Conservation (phyloP, 306 rosid species). For the Glycine tomentella region DNA sequence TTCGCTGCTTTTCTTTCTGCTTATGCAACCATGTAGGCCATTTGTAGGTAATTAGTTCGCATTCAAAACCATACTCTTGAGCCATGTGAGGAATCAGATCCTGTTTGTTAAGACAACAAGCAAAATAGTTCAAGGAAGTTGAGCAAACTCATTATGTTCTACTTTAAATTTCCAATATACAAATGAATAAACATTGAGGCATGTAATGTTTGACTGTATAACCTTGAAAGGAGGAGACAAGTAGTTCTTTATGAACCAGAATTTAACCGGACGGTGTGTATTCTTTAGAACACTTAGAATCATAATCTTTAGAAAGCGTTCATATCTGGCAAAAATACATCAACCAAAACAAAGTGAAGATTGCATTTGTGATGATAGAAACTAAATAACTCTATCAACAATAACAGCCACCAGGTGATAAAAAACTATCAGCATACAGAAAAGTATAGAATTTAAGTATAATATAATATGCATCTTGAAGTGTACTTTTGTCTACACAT, state of each 20-base stretch:
- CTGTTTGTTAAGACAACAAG: constrained; percentile 53
- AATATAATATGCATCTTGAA: constrained; percentile 4
- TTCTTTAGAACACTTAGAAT: constrained; percentile 93
- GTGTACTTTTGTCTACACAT: neutral
- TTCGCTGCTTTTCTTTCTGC: constrained; percentile 97
- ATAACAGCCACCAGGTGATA: neutral
- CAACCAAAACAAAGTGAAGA: constrained; percentile 40
- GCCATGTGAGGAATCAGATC: constrained; percentile 97
- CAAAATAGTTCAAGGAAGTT: constrained; percentile 42
- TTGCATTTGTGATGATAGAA: constrained; percentile 17
- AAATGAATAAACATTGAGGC: constrained; percentile 28
- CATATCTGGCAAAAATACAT: constrained; percentile 72
- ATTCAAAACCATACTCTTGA: constrained; percentile 87
- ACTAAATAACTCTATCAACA: constrained; percentile 8
- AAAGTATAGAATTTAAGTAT: neutral
- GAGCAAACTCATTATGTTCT: constrained; percentile 24
- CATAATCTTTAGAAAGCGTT: constrained; percentile 96
- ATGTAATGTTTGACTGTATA: constrained; percentile 27
- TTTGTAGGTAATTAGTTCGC: constrained; percentile 90
- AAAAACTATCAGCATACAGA: neutral
- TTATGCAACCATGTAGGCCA: constrained; percentile 99
- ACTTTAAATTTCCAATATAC: too few species aligned
- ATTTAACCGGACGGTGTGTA: constrained; percentile 91
- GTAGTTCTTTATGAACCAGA: constrained; percentile 99
- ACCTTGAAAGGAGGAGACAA: constrained; percentile 98